Evolutionary conservation across 805 yeast species (phyloP).

Genomic region (Kazachstania africana): DNA sequence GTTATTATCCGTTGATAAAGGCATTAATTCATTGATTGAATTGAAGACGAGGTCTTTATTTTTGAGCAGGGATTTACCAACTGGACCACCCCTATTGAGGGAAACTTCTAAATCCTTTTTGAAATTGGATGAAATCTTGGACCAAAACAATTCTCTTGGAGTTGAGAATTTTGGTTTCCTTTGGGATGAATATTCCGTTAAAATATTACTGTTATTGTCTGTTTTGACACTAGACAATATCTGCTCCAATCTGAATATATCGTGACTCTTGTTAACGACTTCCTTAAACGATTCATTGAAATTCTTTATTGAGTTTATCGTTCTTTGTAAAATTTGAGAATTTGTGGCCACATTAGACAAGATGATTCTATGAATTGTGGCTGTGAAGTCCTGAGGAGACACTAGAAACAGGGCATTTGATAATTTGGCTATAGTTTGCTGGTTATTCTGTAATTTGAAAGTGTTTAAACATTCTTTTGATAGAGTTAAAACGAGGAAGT

Average conservation of each 20-base stretch:
- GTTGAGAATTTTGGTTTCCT: constrained; percentile 7
- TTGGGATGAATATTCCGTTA: constrained; percentile 12
- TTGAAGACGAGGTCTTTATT: constrained; percentile 12
- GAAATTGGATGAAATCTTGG: constrained; percentile 13
- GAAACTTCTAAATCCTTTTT: constrained; percentile 24
- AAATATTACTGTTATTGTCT: constrained; percentile 7
- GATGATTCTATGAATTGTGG: constrained; percentile 15
- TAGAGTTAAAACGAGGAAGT: constrained; percentile 8
- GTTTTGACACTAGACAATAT: constrained; percentile 8
- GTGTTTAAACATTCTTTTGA: constrained; percentile 8
- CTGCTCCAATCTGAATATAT: constrained; percentile 9
- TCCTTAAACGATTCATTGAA: constrained; percentile 16
- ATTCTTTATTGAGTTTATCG: constrained; percentile 21
- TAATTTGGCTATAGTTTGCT: constrained; percentile 5
- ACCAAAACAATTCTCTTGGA: constrained; percentile 20
- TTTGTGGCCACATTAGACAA: constrained; percentile 9
- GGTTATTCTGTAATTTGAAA: constrained; percentile 4
- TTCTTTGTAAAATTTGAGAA: constrained; percentile 14
- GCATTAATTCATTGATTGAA: constrained; percentile 13
- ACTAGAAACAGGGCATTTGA: constrained; percentile 10
- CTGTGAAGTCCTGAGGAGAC: constrained; percentile 16
- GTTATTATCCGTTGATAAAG: constrained; percentile 4
- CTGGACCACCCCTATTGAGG: constrained; percentile 26
- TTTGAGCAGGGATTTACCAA: constrained; percentile 20
- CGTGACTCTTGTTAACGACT: constrained; percentile 8